phyloP scores from a whole-genome alignment of 164 flowering plant genomes.

The Malania oleifera region DNA sequence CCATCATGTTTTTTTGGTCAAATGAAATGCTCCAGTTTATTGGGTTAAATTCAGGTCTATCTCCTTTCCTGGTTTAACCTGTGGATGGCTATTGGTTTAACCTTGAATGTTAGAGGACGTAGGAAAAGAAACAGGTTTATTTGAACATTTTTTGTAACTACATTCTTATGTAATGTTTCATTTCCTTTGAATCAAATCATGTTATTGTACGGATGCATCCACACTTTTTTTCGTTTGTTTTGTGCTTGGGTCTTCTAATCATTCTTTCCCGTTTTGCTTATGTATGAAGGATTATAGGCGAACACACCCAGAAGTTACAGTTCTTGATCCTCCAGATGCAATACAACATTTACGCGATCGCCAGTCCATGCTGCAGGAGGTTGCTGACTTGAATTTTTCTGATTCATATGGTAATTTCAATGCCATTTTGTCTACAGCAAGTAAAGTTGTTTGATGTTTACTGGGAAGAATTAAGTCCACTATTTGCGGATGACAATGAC shows the following conservation, averaged over 20 bases:
- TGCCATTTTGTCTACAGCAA: neutral
- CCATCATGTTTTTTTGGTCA: too few relatives aligned
- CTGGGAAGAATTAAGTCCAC: too few relatives aligned
- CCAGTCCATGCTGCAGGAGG: slow-evolving; percentile 89
- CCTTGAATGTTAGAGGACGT: too few relatives aligned
- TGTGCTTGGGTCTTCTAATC: neutral
- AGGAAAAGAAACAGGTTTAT: too few relatives aligned
- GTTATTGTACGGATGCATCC: neutral
- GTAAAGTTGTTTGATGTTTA: neutral
- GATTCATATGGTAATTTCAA: slow-evolving; percentile 52
- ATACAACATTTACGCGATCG: slow-evolving; percentile 81
- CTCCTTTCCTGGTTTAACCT: too few relatives aligned
- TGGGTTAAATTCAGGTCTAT: too few relatives aligned
- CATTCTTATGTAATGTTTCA: too few relatives aligned
- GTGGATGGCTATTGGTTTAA: too few relatives aligned
- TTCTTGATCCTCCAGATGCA: slow-evolving; percentile 96
- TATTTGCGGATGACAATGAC: too few relatives aligned
- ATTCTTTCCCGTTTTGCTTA: neutral
- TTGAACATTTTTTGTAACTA: too few relatives aligned
- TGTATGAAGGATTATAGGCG: slow-evolving; percentile 53
- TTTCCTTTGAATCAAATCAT: too few relatives aligned
- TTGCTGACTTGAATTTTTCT: slow-evolving; percentile 76
- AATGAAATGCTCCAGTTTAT: too few relatives aligned
- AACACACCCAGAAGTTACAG: slow-evolving; percentile 87
- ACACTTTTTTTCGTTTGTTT: neutral